Evolutionary conservation across 495 filamentous ascomycete genomes (phyloP).

Genomic region (Xylaria palmicola): DNA sequence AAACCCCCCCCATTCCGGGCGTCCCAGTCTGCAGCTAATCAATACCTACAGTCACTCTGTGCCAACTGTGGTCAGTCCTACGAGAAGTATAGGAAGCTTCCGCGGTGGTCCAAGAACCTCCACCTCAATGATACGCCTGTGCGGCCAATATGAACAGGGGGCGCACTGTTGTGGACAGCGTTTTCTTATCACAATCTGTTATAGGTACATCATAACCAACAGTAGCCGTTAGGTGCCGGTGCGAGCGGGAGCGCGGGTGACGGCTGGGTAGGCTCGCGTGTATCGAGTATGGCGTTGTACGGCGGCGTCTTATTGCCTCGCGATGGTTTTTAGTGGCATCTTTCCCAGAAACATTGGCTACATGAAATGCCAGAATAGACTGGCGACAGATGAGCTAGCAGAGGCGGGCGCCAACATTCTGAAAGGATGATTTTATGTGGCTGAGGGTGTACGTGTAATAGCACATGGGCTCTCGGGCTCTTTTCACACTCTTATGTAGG

Average conservation of each 20-base stretch:
- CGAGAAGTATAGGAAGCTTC: conserved; percentile 80
- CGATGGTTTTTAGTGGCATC: conserved; percentile 16
- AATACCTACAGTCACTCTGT: conserved; percentile 70
- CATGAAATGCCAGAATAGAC: conserved; percentile 22
- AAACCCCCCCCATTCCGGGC: too few species aligned
- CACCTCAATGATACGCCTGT: conserved; percentile 46
- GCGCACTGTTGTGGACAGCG: neutral
- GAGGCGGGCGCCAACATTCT: neutral
- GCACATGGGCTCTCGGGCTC: neutral
- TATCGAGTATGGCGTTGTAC: conserved; percentile 9
- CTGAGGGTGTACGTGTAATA: neutral
- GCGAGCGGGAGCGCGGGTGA: neutral
- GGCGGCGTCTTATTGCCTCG: neutral
- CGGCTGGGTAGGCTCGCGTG: neutral
- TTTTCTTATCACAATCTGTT: neutral
- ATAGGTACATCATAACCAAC: neutral
- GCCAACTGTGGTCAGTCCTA: conserved; percentile 89
- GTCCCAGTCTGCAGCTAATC: too few species aligned
- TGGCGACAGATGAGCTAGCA: conserved; percentile 5
- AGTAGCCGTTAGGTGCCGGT: neutral
- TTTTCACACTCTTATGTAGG: neutral
- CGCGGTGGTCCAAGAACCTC: conserved; percentile 79
- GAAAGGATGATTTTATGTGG: neutral
- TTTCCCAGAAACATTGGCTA: conserved; percentile 25
- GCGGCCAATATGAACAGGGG: conserved; percentile 9